Evolutionary conservation across 2,329 filamentous ascomycete species (phyloP), one percentile per base, ranked within the genome.

Genomic region (Exserohilum rostratum): DNA sequence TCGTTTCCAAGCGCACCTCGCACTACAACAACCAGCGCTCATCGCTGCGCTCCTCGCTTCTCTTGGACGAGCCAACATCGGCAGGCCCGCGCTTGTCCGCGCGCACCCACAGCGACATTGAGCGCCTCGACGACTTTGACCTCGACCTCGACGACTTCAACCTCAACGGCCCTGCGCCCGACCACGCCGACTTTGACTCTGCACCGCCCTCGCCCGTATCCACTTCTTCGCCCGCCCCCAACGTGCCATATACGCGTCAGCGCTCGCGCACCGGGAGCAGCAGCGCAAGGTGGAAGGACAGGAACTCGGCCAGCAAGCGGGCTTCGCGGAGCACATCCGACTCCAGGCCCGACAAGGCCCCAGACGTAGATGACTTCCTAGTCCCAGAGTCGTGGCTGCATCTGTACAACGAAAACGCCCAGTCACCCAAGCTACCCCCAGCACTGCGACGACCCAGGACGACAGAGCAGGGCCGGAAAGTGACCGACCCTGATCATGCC

Each of bases 11-110:
- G 51, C 69, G 70, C 60, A 62, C 69, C 7, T 62, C 55, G 37
- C 67, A 74, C 55, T 75, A 68, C 62, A 69, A 68, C 60, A 67
- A 71, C 47, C 72, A 75, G 58, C 71, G 71, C 58, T 73, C 73
- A 3, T 72, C 70, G 3, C 49, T 64, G 42, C 68, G 55, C 40
- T 67, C 64, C 46, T 57, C 47, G 6, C 40, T 50, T 7, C 35
- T 46, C 18, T 66, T 57, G 12, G 53, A 52, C 18, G 53, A 51
- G 13, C 50, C 34, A n/a, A n/a, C n/a, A 5, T 66, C 66, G 2
- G 51, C 57, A 17, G 60, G 53, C 46, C 55, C 62, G 13, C 61
- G 44, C 22, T 46, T 47, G 15, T 59, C 55, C 22, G 57, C 62
- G 1, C 57, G 56, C 17, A 58, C 62, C n/a, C 54, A 51, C 29